These are phyloP conservation scores for Phialophora chinensis DNA, from an alignment of 2,329 filamentous ascomycete species.

Conservation along the genomic window DNA sequence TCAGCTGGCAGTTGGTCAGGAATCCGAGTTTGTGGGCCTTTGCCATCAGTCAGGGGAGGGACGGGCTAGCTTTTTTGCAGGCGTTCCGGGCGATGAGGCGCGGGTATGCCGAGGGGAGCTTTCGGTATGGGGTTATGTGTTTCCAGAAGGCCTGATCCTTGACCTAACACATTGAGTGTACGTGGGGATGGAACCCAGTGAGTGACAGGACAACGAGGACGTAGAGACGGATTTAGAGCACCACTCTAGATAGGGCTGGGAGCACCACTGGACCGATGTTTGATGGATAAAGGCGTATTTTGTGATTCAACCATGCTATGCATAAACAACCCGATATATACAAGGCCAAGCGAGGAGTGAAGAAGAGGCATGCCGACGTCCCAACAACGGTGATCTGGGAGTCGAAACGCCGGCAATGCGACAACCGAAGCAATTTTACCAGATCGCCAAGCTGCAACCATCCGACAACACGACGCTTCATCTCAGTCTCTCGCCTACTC, in stretches of 20 bases:
- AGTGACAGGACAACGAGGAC: neutral
- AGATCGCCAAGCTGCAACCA: neutral
- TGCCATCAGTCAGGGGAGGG: constrained; percentile 64
- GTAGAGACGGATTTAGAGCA: neutral
- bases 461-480: neutral
- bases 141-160: constrained; percentile 50
- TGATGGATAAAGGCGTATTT: neutral
- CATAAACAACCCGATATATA: neutral
- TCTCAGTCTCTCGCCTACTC: constrained; percentile 25
- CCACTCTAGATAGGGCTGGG: neutral
- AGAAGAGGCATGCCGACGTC: neutral
- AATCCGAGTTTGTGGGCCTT: constrained; percentile 67
- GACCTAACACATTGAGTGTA: neutral
- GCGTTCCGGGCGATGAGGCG: constrained; percentile 67
- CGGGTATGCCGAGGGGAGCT: constrained; percentile 64
- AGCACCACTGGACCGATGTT: neutral
- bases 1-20: constrained; percentile 66
- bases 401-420: neutral
- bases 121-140: constrained; percentile 64
- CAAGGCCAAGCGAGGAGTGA: neutral
- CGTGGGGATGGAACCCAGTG: neutral
- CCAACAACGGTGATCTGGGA: neutral
- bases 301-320: neutral
- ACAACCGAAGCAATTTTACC: neutral
- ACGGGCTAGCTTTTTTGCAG: constrained; percentile 66